Evolutionary conservation across 2,329 filamentous ascomycete species (phyloP), one percentile per base, ranked within the genome.

Genomic region (Mycocentrospora acerina): DNA sequence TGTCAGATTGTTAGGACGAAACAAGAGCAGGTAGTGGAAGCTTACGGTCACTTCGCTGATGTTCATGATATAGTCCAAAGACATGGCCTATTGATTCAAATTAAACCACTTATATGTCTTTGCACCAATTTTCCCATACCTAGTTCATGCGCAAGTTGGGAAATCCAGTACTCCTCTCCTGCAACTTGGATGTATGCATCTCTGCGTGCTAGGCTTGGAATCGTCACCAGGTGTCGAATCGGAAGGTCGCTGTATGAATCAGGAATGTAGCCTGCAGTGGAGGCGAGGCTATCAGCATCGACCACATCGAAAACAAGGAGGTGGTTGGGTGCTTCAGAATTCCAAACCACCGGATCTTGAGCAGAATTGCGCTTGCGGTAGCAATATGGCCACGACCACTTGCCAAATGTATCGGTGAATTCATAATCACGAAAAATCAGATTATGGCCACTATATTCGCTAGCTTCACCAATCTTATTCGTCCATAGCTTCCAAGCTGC

Each of bases 401-500:
- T 22, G 19, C 9, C 9, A 9, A 22, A 22, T 5, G 19, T 6
- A 9, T 40, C 26, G 11, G 25, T 24, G 26, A 29, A 18, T 5
- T 22, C 18, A 32, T 35, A 35, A 26, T 40, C 37, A 8, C 22
- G 32, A 26, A 40, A 35, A 11, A 18, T n/a, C 6, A 40, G 37
- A 12, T n/a, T 17, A 27, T 40, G 32, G 7, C 37, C 37, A 16
- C 26, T 35, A 13, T 14, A 16, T 9, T 24, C 17, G 4, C 37
- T 24, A 7, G 30, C 30, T 7, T 35, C 17, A 4, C 37, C 25
- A 3, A 40, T 34, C n/a, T 24, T 35, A 16, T 40, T 32, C 2
- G 19, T 14, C 37, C 37, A 40, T 5, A 40, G 32, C 24, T 40
- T 40, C 31, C 31, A 35, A 7, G 37, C 37, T 13, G 31, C 37